Evolutionary conservation across 805 yeast species (phyloP), one percentile per base, ranked within the genome.

Genomic region (Henningerozyma blattae): DNA sequence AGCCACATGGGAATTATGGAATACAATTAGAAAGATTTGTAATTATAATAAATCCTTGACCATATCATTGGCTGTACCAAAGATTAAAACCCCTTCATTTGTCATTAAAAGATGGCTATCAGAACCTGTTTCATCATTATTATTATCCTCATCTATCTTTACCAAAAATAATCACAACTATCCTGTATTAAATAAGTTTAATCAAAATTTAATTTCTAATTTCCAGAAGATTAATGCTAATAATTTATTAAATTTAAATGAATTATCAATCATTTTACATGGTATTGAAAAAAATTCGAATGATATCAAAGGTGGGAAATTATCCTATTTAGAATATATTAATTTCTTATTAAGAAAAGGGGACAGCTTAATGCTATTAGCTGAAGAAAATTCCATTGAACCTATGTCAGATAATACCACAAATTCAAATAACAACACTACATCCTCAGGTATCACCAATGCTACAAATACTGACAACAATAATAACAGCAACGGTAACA

Each of bases 1-100:
- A 22, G 72, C 77, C 3, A 74, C 80, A 2, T 79, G 87, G 87
- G 82, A 76, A 35, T 65, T 75, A 44, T 79, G 87, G 87, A 73
- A 77, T 43, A 64, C 79, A 1, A 68, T 79, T 3, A 58, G 85
- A 17, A 60, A 65, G 4, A 56, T 68, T 25, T 72, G 78, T 44
- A 65, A 67, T 35, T 74, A 76, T 45, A 64, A 75, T 32, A 40
- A 54, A 2, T 66, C 72, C 16, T 54, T 79, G 33, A 75, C 83
- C n/a, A 75, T 85, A 34, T 82, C 84, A 4, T 60, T 81, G 24
- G 91, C 78, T 25, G 67, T 86, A 16, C 87, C 94, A 22, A 75
- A 75, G 36, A 63, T 64, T 25, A 62, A 62, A 33, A 66, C 71
- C 1, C 77, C 79, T 2, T 57, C 58, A 3, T 48, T 50, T 34